Conservation (phyloP, 345 rosid genomes). For the Citrus maxima region DNA sequence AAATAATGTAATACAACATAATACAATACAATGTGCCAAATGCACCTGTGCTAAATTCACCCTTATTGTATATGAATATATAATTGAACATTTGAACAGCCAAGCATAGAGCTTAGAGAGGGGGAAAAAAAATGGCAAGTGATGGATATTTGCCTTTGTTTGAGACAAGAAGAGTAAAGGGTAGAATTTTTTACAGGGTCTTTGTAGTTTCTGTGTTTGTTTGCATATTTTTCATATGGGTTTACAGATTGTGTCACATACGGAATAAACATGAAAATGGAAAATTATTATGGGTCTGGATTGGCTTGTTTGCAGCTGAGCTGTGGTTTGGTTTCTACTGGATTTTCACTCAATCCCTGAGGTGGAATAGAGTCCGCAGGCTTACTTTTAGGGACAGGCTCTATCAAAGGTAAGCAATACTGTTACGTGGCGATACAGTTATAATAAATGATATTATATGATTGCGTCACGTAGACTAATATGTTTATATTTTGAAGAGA, state of each 20-base stretch:
- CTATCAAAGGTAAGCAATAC: conserved; percentile 30
- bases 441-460: neutral
- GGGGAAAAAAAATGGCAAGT: neutral
- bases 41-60: too few relatives aligned
- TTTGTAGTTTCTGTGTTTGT: conserved; percentile 30
- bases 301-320: conserved; percentile 47
- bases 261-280: conserved; percentile 19
- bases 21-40: too few relatives aligned
- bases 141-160: conserved; percentile 26
- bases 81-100: neutral
- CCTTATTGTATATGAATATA: too few relatives aligned
- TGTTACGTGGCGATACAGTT: neutral
- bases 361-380: conserved; percentile 38
- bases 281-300: conserved; percentile 38
- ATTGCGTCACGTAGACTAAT: neutral
- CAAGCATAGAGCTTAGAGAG: neutral
- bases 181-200: conserved; percentile 18
- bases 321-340: conserved; percentile 49
- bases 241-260: conserved; percentile 24
- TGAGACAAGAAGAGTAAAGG: conserved; percentile 31
- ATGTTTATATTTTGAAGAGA: neutral
- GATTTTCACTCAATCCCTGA: conserved; percentile 38
- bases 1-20: too few relatives aligned
- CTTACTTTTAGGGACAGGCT: conserved; percentile 47
- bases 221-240: conserved; percentile 29